A percentile compares a stretch with the other conserved stretches of the same genome.
These are phyloP conservation scores for Physcomitrium patens DNA, from an alignment of 225 moss, liverwort and hornwort genomes.

Conservation along the genomic window DNA sequence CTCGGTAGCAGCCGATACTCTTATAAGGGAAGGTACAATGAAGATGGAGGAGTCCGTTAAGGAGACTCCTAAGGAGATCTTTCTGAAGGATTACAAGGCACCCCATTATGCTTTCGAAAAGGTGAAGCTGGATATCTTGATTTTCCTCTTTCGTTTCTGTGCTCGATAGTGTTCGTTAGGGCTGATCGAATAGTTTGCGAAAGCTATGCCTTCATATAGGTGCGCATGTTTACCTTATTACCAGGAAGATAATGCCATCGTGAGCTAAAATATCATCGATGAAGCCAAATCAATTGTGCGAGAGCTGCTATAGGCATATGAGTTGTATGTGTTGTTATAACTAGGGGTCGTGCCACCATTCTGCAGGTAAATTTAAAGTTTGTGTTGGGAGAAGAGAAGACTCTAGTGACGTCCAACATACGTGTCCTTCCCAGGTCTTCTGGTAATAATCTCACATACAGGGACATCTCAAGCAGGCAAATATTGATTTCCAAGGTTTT, in stretches of 20 bases:
- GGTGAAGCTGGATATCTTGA: constrained; percentile 25
- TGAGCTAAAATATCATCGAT: neutral
- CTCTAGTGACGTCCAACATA: constrained; percentile 81
- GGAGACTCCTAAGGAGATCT: constrained; percentile 80
- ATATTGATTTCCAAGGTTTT: neutral
- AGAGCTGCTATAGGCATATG: neutral
- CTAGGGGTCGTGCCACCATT: constrained; percentile 8
- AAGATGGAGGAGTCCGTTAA: constrained; percentile 67
- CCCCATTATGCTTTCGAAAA: constrained; percentile 81
- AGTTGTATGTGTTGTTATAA: neutral
- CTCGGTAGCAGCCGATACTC: constrained; percentile 50
- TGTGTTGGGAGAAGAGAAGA: constrained; percentile 78
- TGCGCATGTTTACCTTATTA: neutral
- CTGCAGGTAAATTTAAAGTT: constrained; percentile 83
- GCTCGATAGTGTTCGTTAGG: neutral
- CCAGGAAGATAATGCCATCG: neutral
- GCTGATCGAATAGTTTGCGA: neutral
- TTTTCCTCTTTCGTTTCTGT: constrained; percentile 9
- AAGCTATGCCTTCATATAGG: neutral
- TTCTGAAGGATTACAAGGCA: constrained; percentile 82
- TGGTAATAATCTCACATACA: constrained; percentile 27
- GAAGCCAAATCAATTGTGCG: neutral
- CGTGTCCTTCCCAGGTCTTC: constrained; percentile 65
- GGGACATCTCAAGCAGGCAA: neutral
- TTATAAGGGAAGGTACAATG: constrained; percentile 48